These are phyloP conservation scores for Backusella luteola DNA, from an alignment of 192 early-diverging fungal species.

Conservation along the genomic window DNA sequence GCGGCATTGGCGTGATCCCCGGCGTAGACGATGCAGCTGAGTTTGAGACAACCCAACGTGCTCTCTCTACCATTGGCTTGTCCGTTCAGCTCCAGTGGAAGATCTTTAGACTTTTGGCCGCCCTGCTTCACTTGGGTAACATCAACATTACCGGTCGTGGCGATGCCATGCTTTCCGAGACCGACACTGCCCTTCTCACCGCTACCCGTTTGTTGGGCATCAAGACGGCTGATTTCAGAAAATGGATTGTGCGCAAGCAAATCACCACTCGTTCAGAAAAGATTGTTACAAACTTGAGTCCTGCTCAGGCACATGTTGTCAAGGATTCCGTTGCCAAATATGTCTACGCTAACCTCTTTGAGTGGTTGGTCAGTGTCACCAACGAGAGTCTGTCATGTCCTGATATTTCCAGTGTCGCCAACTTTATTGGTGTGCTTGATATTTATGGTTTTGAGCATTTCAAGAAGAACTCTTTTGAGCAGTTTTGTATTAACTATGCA, in stretches of 20 bases:
- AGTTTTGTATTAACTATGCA: conserved; percentile 98
- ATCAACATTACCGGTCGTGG: conserved; percentile 77
- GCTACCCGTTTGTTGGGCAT: conserved; percentile 79
- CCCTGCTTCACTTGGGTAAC: conserved; percentile 94
- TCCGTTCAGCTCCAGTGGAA: conserved; percentile 79
- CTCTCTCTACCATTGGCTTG: conserved; percentile 85
- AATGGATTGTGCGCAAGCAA: conserved; percentile 85
- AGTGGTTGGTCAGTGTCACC: conserved; percentile 92
- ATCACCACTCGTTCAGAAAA: conserved; percentile 73
- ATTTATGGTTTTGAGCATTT: conserved; percentile 99
- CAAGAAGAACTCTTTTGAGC: conserved; percentile 99
- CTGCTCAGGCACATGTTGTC: conserved; percentile 71
- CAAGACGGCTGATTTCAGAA: conserved; percentile 77
- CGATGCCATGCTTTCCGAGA: conserved; percentile 63
- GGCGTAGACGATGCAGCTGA: conserved; percentile 93
- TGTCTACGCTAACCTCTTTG: conserved; percentile 93
- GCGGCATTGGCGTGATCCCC: conserved; percentile 74
- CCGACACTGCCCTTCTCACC: conserved; percentile 68
- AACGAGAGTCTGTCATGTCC: conserved; percentile 78
- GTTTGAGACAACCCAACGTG: conserved; percentile 84
- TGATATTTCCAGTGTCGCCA: conserved; percentile 31
- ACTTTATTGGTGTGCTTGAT: conserved; percentile 98
- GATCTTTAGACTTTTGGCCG: conserved; percentile 90
- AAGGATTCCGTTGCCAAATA: conserved; percentile 96
- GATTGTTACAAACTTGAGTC: conserved; percentile 77